These are phyloP conservation scores for Acanthamoeba sp. DNA, from an alignment of 208 protist genomes.

Conservation along the genomic window DNA sequence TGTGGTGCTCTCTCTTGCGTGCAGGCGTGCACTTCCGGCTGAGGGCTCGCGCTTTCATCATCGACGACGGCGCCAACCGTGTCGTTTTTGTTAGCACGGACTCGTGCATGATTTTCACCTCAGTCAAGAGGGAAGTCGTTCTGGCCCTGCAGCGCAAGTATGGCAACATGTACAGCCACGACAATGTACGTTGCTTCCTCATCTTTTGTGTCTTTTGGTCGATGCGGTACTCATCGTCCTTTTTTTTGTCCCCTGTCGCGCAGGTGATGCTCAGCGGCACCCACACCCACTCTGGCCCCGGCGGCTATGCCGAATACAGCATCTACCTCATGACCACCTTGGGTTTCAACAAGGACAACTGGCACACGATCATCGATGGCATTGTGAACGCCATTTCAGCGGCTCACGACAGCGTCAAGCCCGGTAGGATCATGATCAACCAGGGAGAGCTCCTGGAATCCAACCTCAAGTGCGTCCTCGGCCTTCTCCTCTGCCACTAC, in stretches of 20 bases:
- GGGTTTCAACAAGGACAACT: slow-evolving; percentile 85
- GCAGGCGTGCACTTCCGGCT: slow-evolving; percentile 82
- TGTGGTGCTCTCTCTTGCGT: background rate
- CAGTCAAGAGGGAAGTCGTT: slow-evolving; percentile 81
- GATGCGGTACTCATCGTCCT: background rate
- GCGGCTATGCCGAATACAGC: slow-evolving; percentile 62
- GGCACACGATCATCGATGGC: slow-evolving; percentile 82
- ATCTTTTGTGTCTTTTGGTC: background rate
- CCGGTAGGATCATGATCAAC: slow-evolving; percentile 64
- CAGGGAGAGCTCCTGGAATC: slow-evolving; percentile 78
- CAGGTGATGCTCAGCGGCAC: slow-evolving; percentile 77
- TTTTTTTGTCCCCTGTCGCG: background rate
- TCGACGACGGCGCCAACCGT: slow-evolving; percentile 78
- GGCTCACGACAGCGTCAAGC: slow-evolving; percentile 79
- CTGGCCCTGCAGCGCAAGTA: slow-evolving; percentile 73
- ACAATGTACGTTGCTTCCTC: slow-evolving; percentile 76
- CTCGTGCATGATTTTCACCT: slow-evolving; percentile 84
- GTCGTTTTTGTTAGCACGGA: slow-evolving; percentile 84
- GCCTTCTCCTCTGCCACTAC: background rate
- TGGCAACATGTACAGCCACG: slow-evolving; percentile 76
- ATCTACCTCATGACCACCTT: slow-evolving; percentile 79
- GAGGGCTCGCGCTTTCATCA: slow-evolving; percentile 81
- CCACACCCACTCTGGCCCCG: slow-evolving; percentile 87
- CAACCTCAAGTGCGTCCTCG: slow-evolving; percentile 77
- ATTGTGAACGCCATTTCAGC: slow-evolving; percentile 81